These are phyloP conservation scores for Dittrichia graveolens DNA, from an alignment of 129 eudicot genomes.

Conservation along the genomic window DNA sequence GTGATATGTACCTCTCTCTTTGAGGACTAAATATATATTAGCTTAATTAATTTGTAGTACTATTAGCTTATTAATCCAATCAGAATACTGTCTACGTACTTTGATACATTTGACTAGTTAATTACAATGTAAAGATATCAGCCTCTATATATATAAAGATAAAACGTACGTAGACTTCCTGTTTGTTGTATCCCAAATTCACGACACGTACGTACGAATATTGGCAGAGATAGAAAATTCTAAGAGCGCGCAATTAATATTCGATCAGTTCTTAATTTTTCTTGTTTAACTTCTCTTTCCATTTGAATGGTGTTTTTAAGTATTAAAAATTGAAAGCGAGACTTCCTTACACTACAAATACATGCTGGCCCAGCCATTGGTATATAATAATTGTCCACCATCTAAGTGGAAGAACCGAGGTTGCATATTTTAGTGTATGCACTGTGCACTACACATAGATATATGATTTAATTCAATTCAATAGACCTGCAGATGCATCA, in stretches of 20 bases:
- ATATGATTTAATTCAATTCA: conserved; percentile 30
- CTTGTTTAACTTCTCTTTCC: conserved; percentile 3
- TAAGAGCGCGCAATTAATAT: conserved; percentile 18
- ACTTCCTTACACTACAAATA: conserved; percentile 28
- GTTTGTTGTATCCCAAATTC: conserved; percentile 28
- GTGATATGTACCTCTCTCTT: too few species aligned
- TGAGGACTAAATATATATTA: too few species aligned
- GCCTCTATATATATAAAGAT: too few species aligned
- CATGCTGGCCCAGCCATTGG: conserved; percentile 48
- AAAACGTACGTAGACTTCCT: not conserved
- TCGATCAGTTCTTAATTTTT: conserved; percentile 1
- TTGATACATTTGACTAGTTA: too few species aligned
- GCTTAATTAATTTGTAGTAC: too few species aligned
- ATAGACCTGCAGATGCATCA: conserved; percentile 1
- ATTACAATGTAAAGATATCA: too few species aligned
- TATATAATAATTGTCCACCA: conserved; percentile 57
- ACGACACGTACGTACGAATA: not conserved
- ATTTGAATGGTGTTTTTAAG: conserved; percentile 20
- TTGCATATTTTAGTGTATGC: conserved; percentile 55
- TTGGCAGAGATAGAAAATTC: conserved; percentile 9
- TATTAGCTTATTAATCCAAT: too few species aligned
- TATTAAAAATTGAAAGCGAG: conserved; percentile 3
- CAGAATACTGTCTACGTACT: too few species aligned
- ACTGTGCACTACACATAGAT: conserved; percentile 44
- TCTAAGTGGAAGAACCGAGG: conserved; percentile 53